Percentiles rank a stretch among this genome's conserved stretches.
phyloP scores from a whole-genome alignment of 2,329 filamentous ascomycete species.

The Pestalotiopsis sp. region DNA sequence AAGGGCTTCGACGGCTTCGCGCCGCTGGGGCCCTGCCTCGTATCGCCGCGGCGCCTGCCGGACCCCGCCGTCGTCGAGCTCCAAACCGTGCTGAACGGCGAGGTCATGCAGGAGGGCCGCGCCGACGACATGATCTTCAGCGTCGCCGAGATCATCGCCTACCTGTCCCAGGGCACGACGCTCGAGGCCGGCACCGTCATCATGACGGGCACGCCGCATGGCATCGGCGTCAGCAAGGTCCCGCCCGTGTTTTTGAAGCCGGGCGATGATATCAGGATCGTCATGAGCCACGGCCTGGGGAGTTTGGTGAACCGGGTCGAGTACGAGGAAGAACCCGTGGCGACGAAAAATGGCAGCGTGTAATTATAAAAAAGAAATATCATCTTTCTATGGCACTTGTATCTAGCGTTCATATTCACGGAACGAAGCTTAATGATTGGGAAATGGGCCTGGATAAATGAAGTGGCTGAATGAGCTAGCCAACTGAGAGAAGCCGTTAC shows the following conservation, averaged over 20 bases:
- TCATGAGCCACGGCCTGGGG: conserved; percentile 36
- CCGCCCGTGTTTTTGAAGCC: conserved; percentile 16
- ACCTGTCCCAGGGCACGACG: conserved; percentile 27
- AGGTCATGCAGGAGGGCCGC: conserved; percentile 24
- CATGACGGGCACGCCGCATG: conserved; percentile 28
- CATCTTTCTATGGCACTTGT: too few species aligned
- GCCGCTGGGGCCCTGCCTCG: conserved; percentile 47
- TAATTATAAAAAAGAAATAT: not conserved
- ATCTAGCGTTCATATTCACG: too few species aligned
- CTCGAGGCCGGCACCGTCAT: conserved; percentile 29
- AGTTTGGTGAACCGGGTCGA: conserved; percentile 10
- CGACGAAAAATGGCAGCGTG: not conserved
- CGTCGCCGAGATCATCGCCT: conserved; percentile 31
- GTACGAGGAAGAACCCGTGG: not conserved
- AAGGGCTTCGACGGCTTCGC: conserved; percentile 53
- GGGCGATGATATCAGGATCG: conserved; percentile 27
- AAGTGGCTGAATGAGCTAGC: too few species aligned
- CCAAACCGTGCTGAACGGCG: conserved; percentile 25
- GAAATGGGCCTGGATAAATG: too few species aligned
- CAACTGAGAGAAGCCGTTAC: too few species aligned
- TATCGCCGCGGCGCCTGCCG: conserved; percentile 5
- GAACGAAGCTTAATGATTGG: too few species aligned
- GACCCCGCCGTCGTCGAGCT: conserved; percentile 13
- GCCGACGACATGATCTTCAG: conserved; percentile 29
- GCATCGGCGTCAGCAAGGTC: conserved; percentile 17